These are phyloP conservation scores for Pelargonium cotyledonis DNA, from an alignment of 441 rosid genomes.

Conservation along the genomic window DNA sequence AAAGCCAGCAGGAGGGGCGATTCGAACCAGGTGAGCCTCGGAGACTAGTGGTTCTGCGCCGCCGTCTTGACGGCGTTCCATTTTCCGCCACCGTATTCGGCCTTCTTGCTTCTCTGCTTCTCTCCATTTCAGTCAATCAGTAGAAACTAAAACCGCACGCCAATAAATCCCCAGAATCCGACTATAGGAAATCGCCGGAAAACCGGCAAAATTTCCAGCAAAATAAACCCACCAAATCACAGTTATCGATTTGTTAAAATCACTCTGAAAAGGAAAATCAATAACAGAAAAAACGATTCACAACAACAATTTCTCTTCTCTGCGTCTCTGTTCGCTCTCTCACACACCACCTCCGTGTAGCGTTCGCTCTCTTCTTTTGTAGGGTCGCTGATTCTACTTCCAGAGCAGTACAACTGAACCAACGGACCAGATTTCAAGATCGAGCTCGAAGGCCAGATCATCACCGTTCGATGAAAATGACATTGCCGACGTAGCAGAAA, in stretches of 20 bases:
- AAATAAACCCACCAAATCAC: not conserved
- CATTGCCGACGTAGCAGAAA: not conserved
- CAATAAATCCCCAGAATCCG: not conserved
- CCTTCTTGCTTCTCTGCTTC: constrained; percentile 5
- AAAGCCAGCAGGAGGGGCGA: not conserved
- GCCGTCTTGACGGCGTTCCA: constrained; percentile 22
- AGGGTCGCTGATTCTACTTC: not conserved
- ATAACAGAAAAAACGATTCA: not conserved
- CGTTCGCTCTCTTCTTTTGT: not conserved
- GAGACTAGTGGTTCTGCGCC: constrained; percentile 23
- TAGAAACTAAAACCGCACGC: not conserved
- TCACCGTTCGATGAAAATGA: not conserved
- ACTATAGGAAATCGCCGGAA: not conserved
- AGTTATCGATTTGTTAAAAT: not conserved
- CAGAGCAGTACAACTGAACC: not conserved
- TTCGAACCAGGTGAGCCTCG: constrained; percentile 23
- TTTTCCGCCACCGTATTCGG: constrained; percentile 17
- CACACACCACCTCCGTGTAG: not conserved
- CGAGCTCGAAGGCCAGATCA: not conserved
- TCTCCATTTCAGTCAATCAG: constrained; percentile 11
- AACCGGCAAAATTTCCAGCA: not conserved
- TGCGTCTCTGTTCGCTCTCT: not conserved
- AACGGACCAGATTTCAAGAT: not conserved
- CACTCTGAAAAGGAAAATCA: not conserved
- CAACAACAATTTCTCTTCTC: not conserved